These are phyloP conservation scores for Phaffia rhodozyma DNA, from an alignment of 1,284 basidiomycete species.

Conservation along the genomic window DNA sequence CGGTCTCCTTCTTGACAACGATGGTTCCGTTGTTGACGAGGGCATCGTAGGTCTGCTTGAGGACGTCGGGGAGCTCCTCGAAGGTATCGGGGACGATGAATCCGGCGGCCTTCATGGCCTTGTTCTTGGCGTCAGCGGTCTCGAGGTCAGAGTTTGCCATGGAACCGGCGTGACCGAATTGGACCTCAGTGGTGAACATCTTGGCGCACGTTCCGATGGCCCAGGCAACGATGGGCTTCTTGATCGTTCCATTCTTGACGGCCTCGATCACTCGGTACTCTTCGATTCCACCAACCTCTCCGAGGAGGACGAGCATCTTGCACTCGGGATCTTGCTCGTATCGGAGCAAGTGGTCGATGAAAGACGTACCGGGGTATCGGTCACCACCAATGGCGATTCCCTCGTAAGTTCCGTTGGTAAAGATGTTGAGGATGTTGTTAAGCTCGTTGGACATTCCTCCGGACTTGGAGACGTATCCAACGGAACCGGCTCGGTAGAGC, in stretches of 20 bases:
- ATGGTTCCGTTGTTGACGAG: constrained; percentile 65
- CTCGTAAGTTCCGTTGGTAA: constrained; percentile 98
- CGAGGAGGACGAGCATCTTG: constrained; percentile 97
- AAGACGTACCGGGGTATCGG: constrained; percentile 94
- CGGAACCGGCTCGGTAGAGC: constrained; percentile 93
- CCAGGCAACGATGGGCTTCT: constrained; percentile 98
- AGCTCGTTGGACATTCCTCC: constrained; percentile 99
- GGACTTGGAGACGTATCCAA: constrained; percentile 98
- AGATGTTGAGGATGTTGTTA: constrained; percentile 97
- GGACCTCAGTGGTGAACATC: constrained; percentile 99
- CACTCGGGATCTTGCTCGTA: constrained; percentile 95
- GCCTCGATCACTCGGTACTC: constrained; percentile 99
- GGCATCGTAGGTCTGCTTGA: constrained; percentile 72
- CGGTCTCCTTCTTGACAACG: constrained; percentile 61
- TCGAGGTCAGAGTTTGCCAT: constrained; percentile 97
- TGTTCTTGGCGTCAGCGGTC: constrained; percentile 97
- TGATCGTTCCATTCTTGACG: constrained; percentile 86
- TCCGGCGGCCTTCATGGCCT: constrained; percentile 84
- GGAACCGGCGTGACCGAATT: constrained; percentile 96
- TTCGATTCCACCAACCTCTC: constrained; percentile 97
- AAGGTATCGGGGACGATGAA: constrained; percentile 97
- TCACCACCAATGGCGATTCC: constrained; percentile 99
- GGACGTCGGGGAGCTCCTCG: constrained; percentile 78
- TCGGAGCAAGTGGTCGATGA: constrained; percentile 96
- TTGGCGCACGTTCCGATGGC: constrained; percentile 99